phyloP scores from a whole-genome alignment of 768 basidiomycete genomes.

The Trametopsis cervina region DNA sequence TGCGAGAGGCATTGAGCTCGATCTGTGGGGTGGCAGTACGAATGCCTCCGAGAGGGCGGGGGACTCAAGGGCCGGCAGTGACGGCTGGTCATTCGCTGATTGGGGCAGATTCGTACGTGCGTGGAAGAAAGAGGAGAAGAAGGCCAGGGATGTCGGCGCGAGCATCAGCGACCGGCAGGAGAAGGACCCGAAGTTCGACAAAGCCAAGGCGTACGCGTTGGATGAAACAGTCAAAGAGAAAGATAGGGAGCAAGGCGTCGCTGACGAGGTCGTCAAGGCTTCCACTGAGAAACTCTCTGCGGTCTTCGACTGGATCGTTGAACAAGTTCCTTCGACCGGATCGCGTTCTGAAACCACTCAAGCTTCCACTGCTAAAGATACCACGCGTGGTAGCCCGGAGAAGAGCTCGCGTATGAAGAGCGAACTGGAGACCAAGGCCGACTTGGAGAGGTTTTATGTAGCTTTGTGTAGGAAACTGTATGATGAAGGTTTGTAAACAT shows the following conservation, averaged over 20 bases:
- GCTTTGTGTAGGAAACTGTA: conserved; percentile 86
- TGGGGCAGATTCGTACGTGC: conserved; percentile 57
- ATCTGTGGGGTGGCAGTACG: conserved; percentile 35
- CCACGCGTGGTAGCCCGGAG: conserved; percentile 19
- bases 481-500: conserved; percentile 80
- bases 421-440: conserved; percentile 59
- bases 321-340: conserved; percentile 45
- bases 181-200: conserved; percentile 4
- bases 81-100: conserved; percentile 39
- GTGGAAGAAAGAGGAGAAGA: conserved; percentile 52
- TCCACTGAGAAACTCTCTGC: conserved; percentile 68
- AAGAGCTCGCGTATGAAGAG: conserved; percentile 21
- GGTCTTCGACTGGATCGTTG: conserved; percentile 76
- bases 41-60: conserved; percentile 25
- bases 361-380: conserved; percentile 5
- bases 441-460: conserved; percentile 86
- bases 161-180: conserved; percentile 22
- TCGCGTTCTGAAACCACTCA: conserved; percentile 5
- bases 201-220: neutral
- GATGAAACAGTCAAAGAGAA: conserved; percentile 13
- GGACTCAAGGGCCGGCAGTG: conserved; percentile 11
- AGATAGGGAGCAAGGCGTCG: conserved; percentile 25
- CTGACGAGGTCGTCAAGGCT: conserved; percentile 52
- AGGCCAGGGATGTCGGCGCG: conserved; percentile 29
- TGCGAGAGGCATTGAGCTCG: conserved; percentile 68